Conservation (phyloP, 768 basidiomycete species). For the Trametes cubensis region DNA sequence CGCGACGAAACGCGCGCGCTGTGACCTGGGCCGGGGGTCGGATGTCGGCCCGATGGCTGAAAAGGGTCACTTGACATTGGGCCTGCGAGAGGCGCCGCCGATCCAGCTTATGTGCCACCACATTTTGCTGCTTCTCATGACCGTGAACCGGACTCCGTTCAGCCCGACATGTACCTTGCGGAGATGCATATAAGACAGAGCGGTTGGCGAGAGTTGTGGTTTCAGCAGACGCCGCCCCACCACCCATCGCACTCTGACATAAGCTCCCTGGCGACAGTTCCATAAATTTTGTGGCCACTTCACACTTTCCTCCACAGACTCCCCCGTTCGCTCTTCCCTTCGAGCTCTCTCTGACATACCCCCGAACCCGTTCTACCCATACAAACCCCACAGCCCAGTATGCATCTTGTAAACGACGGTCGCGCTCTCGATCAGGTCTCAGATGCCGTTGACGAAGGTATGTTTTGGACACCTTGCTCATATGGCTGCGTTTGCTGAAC, state of each 20-base stretch:
- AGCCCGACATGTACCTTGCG: constrained; percentile 1
- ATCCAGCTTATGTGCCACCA: constrained; percentile 2
- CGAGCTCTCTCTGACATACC: not conserved
- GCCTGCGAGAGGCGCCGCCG: not conserved
- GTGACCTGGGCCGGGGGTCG: not conserved
- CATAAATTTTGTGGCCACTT: constrained; percentile 8
- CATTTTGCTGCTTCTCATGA: constrained; percentile 12
- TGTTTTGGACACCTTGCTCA: constrained; percentile 18
- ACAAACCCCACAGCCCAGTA: not conserved
- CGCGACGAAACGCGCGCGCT: not conserved
- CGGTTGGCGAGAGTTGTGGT: not conserved
- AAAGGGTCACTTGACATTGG: constrained; percentile 7
- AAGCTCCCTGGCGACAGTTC: constrained; percentile 19
- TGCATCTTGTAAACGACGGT: constrained; percentile 16
- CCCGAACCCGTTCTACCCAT: not conserved
- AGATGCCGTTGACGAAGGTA: constrained; percentile 54
- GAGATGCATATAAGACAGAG: constrained; percentile 15
- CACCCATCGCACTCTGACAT: constrained; percentile 17
- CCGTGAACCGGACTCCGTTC: constrained; percentile 4
- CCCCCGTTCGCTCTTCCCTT: not conserved
- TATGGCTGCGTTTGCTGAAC: not conserved
- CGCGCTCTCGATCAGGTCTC: constrained; percentile 45
- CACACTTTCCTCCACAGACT: not conserved
- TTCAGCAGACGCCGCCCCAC: constrained; percentile 4
- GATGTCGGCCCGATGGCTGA: constrained; percentile 8